Conservation (phyloP, 768 basidiomycete genomes). For the Pleurotus ostreatus region DNA sequence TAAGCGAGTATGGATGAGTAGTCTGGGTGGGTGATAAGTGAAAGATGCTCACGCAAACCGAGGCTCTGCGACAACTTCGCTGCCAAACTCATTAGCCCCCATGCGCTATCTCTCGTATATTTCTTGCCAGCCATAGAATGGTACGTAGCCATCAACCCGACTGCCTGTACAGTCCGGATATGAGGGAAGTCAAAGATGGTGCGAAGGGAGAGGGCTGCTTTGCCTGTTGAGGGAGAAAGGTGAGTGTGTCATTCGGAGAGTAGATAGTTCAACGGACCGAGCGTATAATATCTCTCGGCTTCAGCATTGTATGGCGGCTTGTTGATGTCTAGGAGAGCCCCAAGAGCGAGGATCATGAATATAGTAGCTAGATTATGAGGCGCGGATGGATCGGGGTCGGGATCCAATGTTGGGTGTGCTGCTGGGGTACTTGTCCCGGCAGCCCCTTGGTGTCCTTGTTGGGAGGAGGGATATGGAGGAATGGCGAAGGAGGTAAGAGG, state of each 20-base stretch:
- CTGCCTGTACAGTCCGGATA: conserved; percentile 52
- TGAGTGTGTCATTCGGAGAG: neutral
- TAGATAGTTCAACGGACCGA: conserved; percentile 28
- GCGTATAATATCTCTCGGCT: conserved; percentile 56
- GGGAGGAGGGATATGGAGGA: neutral
- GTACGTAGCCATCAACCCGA: conserved; percentile 57
- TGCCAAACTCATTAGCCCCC: conserved; percentile 51
- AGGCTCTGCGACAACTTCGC: conserved; percentile 60
- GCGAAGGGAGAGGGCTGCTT: conserved; percentile 48
- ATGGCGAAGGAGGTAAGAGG: neutral
- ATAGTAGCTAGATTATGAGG: conserved; percentile 51
- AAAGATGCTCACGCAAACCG: conserved; percentile 27
- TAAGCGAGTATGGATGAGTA: neutral
- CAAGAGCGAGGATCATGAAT: conserved; percentile 59
- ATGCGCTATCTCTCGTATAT: conserved; percentile 43
- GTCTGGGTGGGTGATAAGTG: neutral
- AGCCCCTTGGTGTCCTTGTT: neutral
- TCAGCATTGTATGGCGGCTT: conserved; percentile 50
- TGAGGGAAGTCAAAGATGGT: conserved; percentile 52
- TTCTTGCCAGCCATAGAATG: conserved; percentile 50
- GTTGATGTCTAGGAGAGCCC: conserved; percentile 53
- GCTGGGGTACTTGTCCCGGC: neutral
- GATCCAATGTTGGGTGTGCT: conserved; percentile 4
- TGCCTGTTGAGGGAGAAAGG: neutral
- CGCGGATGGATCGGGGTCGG: conserved; percentile 11